A percentile compares a stretch with the other conserved stretches of the same genome.
These are phyloP conservation scores for Phytophthora fragariaefolia DNA, from an alignment of 352 stramenopile species.

Conservation along the genomic window DNA sequence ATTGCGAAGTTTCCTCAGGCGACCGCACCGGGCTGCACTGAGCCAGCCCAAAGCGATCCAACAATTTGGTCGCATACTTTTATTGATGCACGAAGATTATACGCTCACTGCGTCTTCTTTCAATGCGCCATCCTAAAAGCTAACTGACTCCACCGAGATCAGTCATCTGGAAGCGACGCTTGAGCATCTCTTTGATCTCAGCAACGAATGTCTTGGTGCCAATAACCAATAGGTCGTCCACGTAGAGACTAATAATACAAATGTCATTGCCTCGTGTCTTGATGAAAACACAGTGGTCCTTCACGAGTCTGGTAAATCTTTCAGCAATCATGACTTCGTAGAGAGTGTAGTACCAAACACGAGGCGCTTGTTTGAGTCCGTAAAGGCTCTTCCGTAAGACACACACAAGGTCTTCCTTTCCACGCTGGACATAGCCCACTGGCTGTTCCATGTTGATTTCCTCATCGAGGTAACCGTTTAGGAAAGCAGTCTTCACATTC, in stretches of 20 bases:
- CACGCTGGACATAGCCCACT: too few relatives aligned
- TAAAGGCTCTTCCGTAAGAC: not conserved
- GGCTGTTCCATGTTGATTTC: slow-evolving; percentile 32
- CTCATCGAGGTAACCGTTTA: slow-evolving; percentile 20
- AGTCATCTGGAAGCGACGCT: too few relatives aligned
- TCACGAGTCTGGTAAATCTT: slow-evolving; percentile 12
- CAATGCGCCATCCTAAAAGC: slow-evolving; percentile 18
- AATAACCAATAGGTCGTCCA: slow-evolving; percentile 15
- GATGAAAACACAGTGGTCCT: slow-evolving; percentile 13
- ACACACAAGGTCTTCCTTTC: slow-evolving; percentile 11
- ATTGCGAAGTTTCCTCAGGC: not conserved
- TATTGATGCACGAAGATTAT: slow-evolving; percentile 25
- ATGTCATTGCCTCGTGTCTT: not conserved
- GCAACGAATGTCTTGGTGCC: slow-evolving; percentile 2
- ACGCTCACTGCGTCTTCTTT: slow-evolving; percentile 6
- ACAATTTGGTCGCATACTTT: slow-evolving; percentile 24
- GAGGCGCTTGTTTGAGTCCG: slow-evolving; percentile 12
- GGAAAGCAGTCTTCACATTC: slow-evolving; percentile 37
- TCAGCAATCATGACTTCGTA: not conserved
- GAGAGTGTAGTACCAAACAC: slow-evolving; percentile 18
- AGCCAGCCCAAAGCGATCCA: slow-evolving; percentile 16
- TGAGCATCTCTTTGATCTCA: slow-evolving; percentile 17
- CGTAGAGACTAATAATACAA: slow-evolving; percentile 17
- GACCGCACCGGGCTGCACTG: not conserved
- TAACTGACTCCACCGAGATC: slow-evolving; percentile 17